Conservation (phyloP, 2,329 filamentous ascomycete genomes). For the Sclerotiophoma versabilis region DNA sequence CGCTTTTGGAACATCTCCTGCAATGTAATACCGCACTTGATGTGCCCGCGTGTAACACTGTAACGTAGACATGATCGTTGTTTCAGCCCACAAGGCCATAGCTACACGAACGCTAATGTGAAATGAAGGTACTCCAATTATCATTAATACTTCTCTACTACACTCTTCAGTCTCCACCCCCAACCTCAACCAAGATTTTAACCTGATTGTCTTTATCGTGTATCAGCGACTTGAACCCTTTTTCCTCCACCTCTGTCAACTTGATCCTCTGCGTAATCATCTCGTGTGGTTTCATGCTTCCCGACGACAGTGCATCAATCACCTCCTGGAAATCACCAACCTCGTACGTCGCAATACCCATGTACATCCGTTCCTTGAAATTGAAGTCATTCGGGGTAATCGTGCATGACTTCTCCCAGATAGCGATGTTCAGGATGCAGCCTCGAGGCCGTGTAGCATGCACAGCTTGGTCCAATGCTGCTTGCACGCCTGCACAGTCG, state of each 20-base stretch:
- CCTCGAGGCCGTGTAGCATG: constrained; percentile 58
- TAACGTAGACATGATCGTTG: background rate
- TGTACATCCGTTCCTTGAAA: constrained; percentile 61
- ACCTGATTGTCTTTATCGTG: constrained; percentile 59
- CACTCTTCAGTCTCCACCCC: constrained; percentile 28
- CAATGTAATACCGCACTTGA: background rate
- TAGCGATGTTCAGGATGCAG: constrained; percentile 63
- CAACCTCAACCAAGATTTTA: constrained; percentile 56
- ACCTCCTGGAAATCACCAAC: constrained; percentile 59
- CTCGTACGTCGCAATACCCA: constrained; percentile 61
- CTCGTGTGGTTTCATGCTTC: constrained; percentile 52
- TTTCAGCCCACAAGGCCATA: background rate
- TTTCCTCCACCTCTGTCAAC: constrained; percentile 55
- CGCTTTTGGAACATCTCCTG: constrained; percentile 34
- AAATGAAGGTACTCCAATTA: constrained; percentile 15
- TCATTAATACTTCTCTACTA: background rate
- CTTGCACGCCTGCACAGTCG: constrained; percentile 62
- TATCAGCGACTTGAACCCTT: constrained; percentile 57
- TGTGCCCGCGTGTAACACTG: background rate
- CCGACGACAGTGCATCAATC: constrained; percentile 54
- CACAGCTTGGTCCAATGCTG: constrained; percentile 58
- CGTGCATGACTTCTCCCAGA: constrained; percentile 62
- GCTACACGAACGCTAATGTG: constrained; percentile 3
- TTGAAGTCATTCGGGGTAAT: constrained; percentile 60
- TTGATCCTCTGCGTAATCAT: constrained; percentile 61